Evolutionary conservation across 1,284 basidiomycete genomes (phyloP).

Genomic region (Lentinula novae-zelandiae): DNA sequence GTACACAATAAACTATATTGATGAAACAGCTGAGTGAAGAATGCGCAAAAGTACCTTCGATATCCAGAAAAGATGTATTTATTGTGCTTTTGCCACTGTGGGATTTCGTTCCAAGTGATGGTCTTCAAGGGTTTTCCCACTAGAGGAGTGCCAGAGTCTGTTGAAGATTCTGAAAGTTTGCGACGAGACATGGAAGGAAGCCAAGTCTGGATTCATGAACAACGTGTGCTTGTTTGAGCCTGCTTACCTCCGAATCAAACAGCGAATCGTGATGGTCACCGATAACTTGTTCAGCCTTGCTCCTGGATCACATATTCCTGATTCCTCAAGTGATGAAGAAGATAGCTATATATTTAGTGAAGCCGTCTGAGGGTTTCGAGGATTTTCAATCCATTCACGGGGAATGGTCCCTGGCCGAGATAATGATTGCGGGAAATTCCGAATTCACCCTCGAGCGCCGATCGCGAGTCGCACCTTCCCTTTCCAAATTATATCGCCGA

Average conservation of each 20-base stretch:
- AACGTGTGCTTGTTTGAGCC: background rate
- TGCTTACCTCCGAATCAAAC: background rate
- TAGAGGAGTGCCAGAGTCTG: background rate
- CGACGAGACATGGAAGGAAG: background rate
- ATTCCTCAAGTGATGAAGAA: too few species aligned
- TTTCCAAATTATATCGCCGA: too few species aligned
- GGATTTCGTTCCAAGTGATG: constrained; percentile 55
- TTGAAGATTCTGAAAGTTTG: background rate
- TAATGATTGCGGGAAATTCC: too few species aligned
- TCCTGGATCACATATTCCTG: too few species aligned
- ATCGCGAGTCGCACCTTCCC: too few species aligned
- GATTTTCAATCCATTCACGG: too few species aligned
- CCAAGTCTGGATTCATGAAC: background rate
- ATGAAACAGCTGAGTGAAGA: background rate
- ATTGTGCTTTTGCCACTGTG: constrained; percentile 72
- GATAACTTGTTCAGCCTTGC: too few species aligned
- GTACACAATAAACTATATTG: constrained; percentile 3
- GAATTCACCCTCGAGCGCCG: too few species aligned
- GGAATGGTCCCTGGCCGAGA: too few species aligned
- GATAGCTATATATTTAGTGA: too few species aligned
- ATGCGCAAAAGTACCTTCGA: constrained; percentile 42
- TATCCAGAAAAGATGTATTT: constrained; percentile 74
- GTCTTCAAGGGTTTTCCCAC: background rate
- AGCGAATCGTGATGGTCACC: too few species aligned
- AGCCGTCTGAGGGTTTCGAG: too few species aligned